Conservation (phyloP, 2,329 filamentous ascomycete genomes). For the Helotiales sp. region DNA sequence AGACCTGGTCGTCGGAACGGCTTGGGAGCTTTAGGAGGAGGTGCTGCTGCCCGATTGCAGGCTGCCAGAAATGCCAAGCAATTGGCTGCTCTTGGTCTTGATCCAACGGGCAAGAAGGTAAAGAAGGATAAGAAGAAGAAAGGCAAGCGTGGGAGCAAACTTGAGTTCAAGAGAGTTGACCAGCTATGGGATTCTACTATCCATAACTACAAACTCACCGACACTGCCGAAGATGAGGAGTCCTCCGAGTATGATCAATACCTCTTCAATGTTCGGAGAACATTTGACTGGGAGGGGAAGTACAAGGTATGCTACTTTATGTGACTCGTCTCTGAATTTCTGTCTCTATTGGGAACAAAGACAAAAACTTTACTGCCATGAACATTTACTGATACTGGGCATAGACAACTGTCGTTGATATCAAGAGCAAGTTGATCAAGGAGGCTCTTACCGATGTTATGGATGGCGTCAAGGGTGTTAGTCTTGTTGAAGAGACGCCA, state of each 20-base stretch:
- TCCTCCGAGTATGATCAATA: slow-evolving; percentile 75
- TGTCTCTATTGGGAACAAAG: neutral
- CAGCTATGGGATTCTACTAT: slow-evolving; percentile 63
- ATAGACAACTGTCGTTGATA: slow-evolving; percentile 71
- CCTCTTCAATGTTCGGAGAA: slow-evolving; percentile 81
- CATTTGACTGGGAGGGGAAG: slow-evolving; percentile 84
- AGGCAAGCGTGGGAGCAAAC: slow-evolving; percentile 53
- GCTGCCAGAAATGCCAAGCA: slow-evolving; percentile 35
- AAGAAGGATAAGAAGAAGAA: slow-evolving; percentile 50
- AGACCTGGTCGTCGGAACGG: slow-evolving; percentile 16
- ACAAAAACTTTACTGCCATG: neutral
- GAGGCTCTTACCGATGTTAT: slow-evolving; percentile 73
- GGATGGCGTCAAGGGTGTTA: slow-evolving; percentile 78
- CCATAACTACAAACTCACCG: slow-evolving; percentile 71
- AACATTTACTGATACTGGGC: slow-evolving; percentile 22
- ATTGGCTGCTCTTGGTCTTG: slow-evolving; percentile 33
- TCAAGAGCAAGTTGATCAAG: slow-evolving; percentile 81
- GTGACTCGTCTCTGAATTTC: neutral
- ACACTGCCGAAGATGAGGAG: slow-evolving; percentile 67
- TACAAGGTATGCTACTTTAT: slow-evolving; percentile 53
- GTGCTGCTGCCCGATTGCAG: slow-evolving; percentile 31
- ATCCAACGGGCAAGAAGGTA: slow-evolving; percentile 37
- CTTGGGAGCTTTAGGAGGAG: slow-evolving; percentile 10
- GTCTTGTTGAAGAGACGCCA: slow-evolving; percentile 79
- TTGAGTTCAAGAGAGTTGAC: slow-evolving; percentile 73